Evolutionary conservation across 164 flowering plant genomes (phyloP).

Genomic region (Amborella trichopoda): DNA sequence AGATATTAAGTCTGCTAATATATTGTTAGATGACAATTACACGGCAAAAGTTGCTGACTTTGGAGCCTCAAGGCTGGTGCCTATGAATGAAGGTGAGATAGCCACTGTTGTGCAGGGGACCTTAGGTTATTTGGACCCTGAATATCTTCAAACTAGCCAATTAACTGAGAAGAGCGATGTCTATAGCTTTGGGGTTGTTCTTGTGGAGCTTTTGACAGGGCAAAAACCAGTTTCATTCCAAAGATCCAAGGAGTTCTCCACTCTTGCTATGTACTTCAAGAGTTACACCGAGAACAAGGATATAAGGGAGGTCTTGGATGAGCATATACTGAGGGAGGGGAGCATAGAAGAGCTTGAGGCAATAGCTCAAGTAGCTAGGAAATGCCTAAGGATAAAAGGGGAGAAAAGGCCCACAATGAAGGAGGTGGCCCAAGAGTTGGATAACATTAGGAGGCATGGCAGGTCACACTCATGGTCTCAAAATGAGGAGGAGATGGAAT

Average conservation of each 20-base stretch:
- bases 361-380: slow-evolving; percentile 3
- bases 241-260: not conserved
- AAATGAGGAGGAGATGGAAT: too few relatives aligned
- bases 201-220: not conserved
- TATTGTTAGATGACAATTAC: not conserved
- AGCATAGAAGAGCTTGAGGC: not conserved
- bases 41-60: slow-evolving; percentile 1
- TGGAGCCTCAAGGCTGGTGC: not conserved
- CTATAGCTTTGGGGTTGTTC: slow-evolving; percentile 2
- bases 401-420: slow-evolving; percentile 4
- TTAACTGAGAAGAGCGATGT: slow-evolving; percentile 4
- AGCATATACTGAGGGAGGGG: not conserved
- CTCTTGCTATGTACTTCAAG: not conserved
- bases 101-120: slow-evolving; percentile 1
- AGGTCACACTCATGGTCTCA: too few relatives aligned
- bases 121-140: slow-evolving; percentile 2
- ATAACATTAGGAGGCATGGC: too few relatives aligned
- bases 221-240: not conserved
- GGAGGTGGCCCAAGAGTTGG: too few relatives aligned
- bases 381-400: not conserved
- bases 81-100: not conserved
- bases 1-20: slow-evolving; percentile 1
- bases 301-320: not conserved
- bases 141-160: not conserved
- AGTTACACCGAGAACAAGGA: not conserved